Conservation (phyloP, 305 asterid genomes). For the Fraxinus sp. region DNA sequence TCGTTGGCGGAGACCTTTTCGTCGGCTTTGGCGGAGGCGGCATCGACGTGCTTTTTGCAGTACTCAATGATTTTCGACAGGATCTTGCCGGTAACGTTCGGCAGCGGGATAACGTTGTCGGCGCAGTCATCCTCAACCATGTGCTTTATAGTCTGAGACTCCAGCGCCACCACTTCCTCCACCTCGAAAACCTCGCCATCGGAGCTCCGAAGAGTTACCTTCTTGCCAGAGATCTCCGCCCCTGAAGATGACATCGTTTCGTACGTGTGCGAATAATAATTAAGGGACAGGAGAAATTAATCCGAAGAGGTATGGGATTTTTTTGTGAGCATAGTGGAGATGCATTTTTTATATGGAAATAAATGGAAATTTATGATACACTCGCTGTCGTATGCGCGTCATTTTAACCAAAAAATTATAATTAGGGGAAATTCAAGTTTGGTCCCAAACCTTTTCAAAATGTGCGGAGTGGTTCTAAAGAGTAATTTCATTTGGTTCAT, state of each 20-base stretch:
- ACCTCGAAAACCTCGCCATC: slow-evolving; percentile 1
- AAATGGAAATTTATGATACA: background rate
- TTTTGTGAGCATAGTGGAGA: background rate
- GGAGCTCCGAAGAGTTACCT: slow-evolving; percentile 1
- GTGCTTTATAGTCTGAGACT: slow-evolving; percentile 2
- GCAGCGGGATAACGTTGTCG: background rate
- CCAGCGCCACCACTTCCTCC: background rate
- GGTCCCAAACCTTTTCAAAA: background rate
- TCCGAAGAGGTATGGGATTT: background rate
- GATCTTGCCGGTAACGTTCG: background rate
- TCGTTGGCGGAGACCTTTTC: background rate
- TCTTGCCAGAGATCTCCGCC: background rate
- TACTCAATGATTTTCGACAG: background rate
- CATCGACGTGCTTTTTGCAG: background rate
- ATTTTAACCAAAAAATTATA: too few relatives aligned
- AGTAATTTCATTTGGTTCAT: too few relatives aligned
- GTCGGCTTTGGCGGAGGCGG: background rate
- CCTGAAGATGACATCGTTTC: slow-evolving; percentile 5
- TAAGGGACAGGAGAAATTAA: background rate
- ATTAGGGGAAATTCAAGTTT: background rate
- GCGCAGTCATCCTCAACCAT: slow-evolving; percentile 5
- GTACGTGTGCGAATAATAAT: background rate
- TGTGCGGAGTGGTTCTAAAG: background rate
- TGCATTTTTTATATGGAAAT: background rate
- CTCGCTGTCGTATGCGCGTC: background rate